Evolutionary conservation across 371 early-diverging fungal species (phyloP), one percentile per base, ranked within the genome.

Genomic region (Mortierella sp.): DNA sequence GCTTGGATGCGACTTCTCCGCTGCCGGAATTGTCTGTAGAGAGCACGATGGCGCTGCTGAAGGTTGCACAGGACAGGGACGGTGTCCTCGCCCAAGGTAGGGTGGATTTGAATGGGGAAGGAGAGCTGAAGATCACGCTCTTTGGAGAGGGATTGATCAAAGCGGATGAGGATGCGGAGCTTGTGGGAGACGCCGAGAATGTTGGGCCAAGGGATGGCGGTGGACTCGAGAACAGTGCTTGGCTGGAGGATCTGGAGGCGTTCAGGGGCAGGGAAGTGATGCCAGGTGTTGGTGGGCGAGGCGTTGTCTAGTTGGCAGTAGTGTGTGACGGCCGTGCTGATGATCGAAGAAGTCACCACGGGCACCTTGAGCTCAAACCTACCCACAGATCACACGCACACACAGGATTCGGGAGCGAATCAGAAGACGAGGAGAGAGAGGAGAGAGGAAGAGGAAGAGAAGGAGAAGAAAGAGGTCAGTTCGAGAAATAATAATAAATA

Each of bases 61-160:
- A 55, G 26, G 19, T 59, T 61, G 5, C 58, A 69, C n/a, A 68
- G 72, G 0, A 68, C 68, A 3, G 79, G 79, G 1, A 63, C 56
- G 1, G 67, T 72, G 4, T 72, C 64, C 16, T 56, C 60, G 1
- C 64, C 55, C 7, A 77, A 48, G 0, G 66, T 68, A 3, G 72
- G 72, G 23, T 69, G 72, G 19, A 77, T 68, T 9, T 12, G 23
- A 18, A 77, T 68, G 6, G 79, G 72, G 63, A 77, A 77, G 0
- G 79, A 77, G 14, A 77, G 63, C 55, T 77, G 79, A 16, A 77
- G 69, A 30, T 72, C 69, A 6, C 72, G 68, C 23, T 77, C 79
- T 11, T 65, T 68, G 62, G 46, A 2, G 4, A n/a, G 52, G 0
- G 37, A 44, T 26, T 64, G 60, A 50, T 77, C 79, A 21, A 77